phyloP scores from a whole-genome alignment of 495 filamentous ascomycete species.

The Ramalina intermedia region DNA sequence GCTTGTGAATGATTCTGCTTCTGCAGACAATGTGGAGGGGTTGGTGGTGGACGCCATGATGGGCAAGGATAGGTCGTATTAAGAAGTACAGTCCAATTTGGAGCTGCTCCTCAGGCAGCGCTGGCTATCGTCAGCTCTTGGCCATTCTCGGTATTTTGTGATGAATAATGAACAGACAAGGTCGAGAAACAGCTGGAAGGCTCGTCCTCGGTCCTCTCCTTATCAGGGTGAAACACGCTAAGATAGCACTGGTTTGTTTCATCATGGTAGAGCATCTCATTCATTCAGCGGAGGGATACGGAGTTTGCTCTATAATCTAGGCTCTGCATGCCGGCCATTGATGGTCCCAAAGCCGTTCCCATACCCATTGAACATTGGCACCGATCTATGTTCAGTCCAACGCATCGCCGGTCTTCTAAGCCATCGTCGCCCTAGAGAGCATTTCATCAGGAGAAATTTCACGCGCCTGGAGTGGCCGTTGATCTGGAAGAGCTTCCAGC shows the following conservation, averaged over 20 bases:
- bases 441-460: conserved; percentile 29
- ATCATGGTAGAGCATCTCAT: too few species aligned
- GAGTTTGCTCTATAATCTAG: not conserved
- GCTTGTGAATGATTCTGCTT: conserved; percentile 33
- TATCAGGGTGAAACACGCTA: too few species aligned
- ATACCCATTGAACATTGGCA: conserved; percentile 34
- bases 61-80: not conserved
- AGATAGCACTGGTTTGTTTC: too few species aligned
- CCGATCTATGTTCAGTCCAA: conserved; percentile 37
- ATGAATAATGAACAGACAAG: too few species aligned
- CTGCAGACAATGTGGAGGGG: not conserved
- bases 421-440: conserved; percentile 6
- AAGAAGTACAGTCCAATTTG: not conserved
- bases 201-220: too few species aligned
- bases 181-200: not conserved
- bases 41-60: conserved; percentile 13
- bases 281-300: not conserved
- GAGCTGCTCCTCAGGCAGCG: conserved; percentile 9
- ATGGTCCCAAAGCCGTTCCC: conserved; percentile 29
- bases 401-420: conserved; percentile 28
- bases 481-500: conserved; percentile 1
- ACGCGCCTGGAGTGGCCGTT: conserved; percentile 22
- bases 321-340: not conserved
- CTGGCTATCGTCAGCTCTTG: conserved; percentile 7
- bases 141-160: not conserved